Base-by-base conservation (phyloP, 495 filamentous ascomycete genomes). In the Pyrenula aspistea region DNA sequence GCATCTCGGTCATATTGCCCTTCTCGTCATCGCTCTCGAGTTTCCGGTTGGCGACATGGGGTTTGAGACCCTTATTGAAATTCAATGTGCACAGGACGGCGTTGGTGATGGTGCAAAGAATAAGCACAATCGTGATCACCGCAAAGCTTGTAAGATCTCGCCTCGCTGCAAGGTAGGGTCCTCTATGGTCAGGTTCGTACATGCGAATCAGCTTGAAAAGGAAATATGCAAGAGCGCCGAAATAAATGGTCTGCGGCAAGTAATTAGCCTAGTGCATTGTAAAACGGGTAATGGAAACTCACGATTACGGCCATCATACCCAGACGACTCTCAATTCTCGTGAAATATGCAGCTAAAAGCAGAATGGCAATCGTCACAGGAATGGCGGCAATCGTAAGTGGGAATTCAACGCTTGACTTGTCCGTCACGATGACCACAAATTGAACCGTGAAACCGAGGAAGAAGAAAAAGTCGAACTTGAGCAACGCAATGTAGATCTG, bases 381-480 rank as follows among this genome's bases (percentile, higher is more conserved):
- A 52, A 98, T 85, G 21, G 91, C 93, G 60, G 84, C 87, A 49
- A 92, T 79, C 2, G 94, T 97, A 56, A 97, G 78, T 50, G 77
- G 84, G 64, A 94, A 89, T 67, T 98, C 93, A 63, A 78, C 70
- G 61, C 86, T 77, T 24, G 75, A 75, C 24, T 77, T 80, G 59
- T 80, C 72, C 36, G 80, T 83, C 47, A 97, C 91, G 56, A 98
- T 84, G 59, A 97, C 93, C 24, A 98, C 76, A 71, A 98, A 97
- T 66, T 98, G 93, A 42, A 98, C 86, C 3, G 91, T 96, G 65
- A 98, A 98, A 12, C 91, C 93, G 54, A 98, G 82, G 80, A 98
- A 98, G 79, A 98, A 96, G 81, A 98, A 98, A 70, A 98, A 97
- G 73, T 98, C 93, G 69, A 98, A 98, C 70, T 98, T 98, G 54